These are phyloP conservation scores for peach (Prunus persica) DNA, from an alignment of 306 rosid genomes.

Conservation along the genomic window Prunus_persica_NCBIv2 NC_034012.1:2694001-2694500, in stretches of 20 bases:
- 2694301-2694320: neutral
- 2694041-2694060: conserved; percentile 42
- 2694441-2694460: conserved; percentile 33
- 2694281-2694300: conserved; percentile 26
- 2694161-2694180: conserved; percentile 51
- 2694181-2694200: conserved; percentile 24
- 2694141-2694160: neutral
- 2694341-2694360: conserved; percentile 22
- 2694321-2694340: conserved; percentile 53
- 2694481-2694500: too few relatives aligned
- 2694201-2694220: conserved; percentile 60
- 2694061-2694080: conserved; percentile 43
- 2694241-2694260: conserved; percentile 45
- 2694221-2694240: conserved; percentile 36
- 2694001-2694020: conserved; percentile 51
- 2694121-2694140: neutral
- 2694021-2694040: conserved; percentile 26
- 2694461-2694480: too few relatives aligned
- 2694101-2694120: conserved; percentile 50
- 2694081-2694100: conserved; percentile 46
- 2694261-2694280: conserved; percentile 53
- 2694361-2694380: conserved; percentile 43
- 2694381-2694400: conserved; percentile 22
- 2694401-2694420: conserved; percentile 28
- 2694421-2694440: conserved; percentile 37